These are phyloP conservation scores for Flammula alnicola DNA, from an alignment of 1,284 basidiomycete species.

Conservation along the genomic window DNA sequence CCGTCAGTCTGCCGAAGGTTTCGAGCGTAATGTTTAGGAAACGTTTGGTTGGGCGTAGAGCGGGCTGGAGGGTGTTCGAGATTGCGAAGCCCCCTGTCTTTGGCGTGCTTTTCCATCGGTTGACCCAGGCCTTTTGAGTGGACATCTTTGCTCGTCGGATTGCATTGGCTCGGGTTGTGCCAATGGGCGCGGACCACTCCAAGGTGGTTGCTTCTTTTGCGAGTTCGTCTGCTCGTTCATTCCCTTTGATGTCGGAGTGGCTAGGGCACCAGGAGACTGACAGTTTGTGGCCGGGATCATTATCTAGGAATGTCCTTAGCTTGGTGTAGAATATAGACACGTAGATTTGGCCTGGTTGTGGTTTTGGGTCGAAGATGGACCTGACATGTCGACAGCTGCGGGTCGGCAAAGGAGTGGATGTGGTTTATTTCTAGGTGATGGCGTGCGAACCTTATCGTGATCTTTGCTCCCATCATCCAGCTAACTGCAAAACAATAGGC, in stretches of 20 bases:
- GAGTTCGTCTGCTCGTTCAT: slow-evolving; percentile 34
- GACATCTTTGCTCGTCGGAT: slow-evolving; percentile 20
- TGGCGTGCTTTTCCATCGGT: slow-evolving; percentile 23
- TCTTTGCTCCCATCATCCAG: too few species aligned
- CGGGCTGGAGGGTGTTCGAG: too few species aligned
- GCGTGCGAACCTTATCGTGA: too few species aligned
- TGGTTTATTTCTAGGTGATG: slow-evolving; percentile 12
- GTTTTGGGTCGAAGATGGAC: slow-evolving; percentile 22
- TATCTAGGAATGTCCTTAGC: slow-evolving; percentile 22
- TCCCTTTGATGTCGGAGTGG: slow-evolving; percentile 33
- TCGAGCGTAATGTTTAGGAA: too few species aligned
- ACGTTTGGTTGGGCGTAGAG: too few species aligned
- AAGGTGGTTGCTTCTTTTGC: slow-evolving; percentile 30
- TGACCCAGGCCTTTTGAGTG: slow-evolving; percentile 17
- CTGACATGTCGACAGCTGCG: slow-evolving; percentile 25
- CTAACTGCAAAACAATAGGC: too few species aligned
- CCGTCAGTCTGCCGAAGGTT: too few species aligned
- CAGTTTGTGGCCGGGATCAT: slow-evolving; percentile 17
- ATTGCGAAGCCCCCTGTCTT: too few species aligned
- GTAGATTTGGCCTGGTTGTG: slow-evolving; percentile 21
- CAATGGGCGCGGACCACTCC: slow-evolving; percentile 1
- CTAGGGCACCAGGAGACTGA: slow-evolving; percentile 31
- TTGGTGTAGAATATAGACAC: slow-evolving; percentile 19
- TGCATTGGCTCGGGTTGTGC: slow-evolving; percentile 18
- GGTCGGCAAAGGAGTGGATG: slow-evolving; percentile 28